Evolutionary conservation across 2,329 filamentous ascomycete species (phyloP).

Genomic region (Sporothrix phasma): DNA sequence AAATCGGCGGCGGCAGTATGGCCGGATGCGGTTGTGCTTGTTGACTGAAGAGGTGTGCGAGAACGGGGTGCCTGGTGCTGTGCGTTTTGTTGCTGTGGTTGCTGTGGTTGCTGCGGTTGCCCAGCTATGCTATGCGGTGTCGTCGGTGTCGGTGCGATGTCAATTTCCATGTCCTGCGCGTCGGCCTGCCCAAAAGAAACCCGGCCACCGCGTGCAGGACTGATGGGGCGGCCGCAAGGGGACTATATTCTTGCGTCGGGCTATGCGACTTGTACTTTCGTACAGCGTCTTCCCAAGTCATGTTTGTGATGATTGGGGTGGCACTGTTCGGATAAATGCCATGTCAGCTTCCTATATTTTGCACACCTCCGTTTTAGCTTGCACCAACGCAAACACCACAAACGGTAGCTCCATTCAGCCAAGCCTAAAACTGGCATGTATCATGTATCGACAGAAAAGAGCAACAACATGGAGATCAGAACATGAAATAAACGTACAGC

Average conservation of each 20-base stretch:
- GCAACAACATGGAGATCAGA: not conserved
- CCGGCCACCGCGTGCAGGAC: constrained; percentile 31
- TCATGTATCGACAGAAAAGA: not conserved
- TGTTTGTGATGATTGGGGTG: constrained; percentile 50
- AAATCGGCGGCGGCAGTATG: constrained; percentile 21
- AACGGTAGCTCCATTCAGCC: too few species aligned
- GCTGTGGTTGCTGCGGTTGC: not conserved
- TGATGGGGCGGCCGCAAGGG: constrained; percentile 28
- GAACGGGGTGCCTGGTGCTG: constrained; percentile 3
- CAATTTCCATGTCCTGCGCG: constrained; percentile 47
- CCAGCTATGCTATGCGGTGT: not conserved
- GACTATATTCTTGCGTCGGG: constrained; percentile 41
- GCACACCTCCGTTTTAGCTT: not conserved
- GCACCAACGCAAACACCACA: too few species aligned
- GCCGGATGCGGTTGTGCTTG: not conserved
- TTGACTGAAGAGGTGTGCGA: not conserved
- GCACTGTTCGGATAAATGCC: constrained; percentile 31
- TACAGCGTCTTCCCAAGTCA: constrained; percentile 51
- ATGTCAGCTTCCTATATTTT: constrained; percentile 3
- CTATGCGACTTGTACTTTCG: constrained; percentile 46
- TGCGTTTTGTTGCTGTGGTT: constrained; percentile 3
- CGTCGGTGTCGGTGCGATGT: constrained; percentile 29
- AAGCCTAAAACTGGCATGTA: not conserved
- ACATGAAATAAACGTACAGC: constrained; percentile 12
- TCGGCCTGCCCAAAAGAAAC: constrained; percentile 34